These are phyloP conservation scores for Niveomyces coronatus DNA, from an alignment of 2,329 filamentous ascomycete genomes.

Conservation along the genomic window DNA sequence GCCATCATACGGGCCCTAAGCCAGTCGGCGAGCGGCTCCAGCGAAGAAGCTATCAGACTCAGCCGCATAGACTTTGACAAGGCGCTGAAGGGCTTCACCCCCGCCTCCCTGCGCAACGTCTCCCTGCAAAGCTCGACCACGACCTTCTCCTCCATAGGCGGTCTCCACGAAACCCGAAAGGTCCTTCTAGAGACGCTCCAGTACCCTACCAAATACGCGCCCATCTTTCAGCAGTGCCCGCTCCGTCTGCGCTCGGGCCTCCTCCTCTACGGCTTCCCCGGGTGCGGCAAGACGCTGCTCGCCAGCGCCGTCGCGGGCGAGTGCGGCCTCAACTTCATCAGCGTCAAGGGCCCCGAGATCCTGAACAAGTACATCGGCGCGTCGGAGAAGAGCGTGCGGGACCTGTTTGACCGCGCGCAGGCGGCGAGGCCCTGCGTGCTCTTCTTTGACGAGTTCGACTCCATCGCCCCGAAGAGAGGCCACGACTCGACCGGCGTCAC, in stretches of 20 bases:
- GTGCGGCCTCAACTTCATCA: conserved; percentile 96
- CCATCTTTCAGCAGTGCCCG: conserved; percentile 93
- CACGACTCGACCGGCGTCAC: conserved; percentile 98
- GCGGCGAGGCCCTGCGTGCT: conserved; percentile 88
- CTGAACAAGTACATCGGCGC: conserved; percentile 99
- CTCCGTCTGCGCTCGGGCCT: conserved; percentile 88
- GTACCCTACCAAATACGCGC: conserved; percentile 95
- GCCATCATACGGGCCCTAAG: conserved; percentile 76
- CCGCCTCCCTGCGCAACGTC: conserved; percentile 87
- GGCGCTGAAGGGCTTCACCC: conserved; percentile 86
- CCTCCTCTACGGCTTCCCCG: conserved; percentile 87
- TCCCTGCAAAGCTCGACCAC: conserved; percentile 87
- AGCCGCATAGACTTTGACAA: conserved; percentile 67
- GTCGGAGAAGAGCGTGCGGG: conserved; percentile 89
- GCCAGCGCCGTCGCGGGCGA: conserved; percentile 96
- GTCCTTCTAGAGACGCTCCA: conserved; percentile 91
- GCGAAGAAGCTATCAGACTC: conserved; percentile 48
- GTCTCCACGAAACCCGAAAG: conserved; percentile 73
- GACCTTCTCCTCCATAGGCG: conserved; percentile 86
- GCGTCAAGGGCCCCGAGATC: conserved; percentile 95
- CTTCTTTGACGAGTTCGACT: conserved; percentile 98
- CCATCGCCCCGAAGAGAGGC: conserved; percentile 91
- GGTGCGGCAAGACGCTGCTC: conserved; percentile 91
- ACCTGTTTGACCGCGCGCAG: conserved; percentile 85
- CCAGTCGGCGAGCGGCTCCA: conserved; percentile 34